Percentiles rank a stretch among this genome's conserved stretches.
phyloP scores from a whole-genome alignment of 2,329 filamentous ascomycete genomes.

The Aureobasidium sp. region DNA sequence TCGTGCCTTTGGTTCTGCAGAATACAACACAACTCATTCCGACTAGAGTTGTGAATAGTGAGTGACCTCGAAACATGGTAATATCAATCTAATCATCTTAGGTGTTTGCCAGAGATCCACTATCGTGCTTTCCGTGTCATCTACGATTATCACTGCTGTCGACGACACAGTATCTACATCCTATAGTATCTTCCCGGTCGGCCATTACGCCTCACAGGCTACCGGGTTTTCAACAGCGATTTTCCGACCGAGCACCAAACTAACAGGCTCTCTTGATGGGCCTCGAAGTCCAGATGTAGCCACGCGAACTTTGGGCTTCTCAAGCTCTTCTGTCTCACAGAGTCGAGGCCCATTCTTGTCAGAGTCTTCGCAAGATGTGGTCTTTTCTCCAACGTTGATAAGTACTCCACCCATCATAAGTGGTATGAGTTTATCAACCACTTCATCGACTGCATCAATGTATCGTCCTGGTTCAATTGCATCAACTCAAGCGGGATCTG shows the following conservation, averaged over 20 bases:
- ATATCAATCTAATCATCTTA: background rate
- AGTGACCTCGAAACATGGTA: background rate
- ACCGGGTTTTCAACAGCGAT: background rate
- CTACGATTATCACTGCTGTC: background rate
- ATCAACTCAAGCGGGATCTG: background rate
- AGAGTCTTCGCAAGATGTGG: background rate
- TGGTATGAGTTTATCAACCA: background rate
- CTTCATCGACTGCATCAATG: background rate
- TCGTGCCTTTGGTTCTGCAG: background rate
- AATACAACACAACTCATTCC: background rate
- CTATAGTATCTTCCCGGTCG: background rate
- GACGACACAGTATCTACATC: background rate
- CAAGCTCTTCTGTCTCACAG: background rate
- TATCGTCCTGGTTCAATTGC: no score
- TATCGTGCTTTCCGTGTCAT: background rate
- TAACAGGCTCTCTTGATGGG: background rate
- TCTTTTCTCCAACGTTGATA: background rate
- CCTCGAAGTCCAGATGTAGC: background rate
- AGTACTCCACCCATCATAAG: no score
- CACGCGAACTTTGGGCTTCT: background rate
- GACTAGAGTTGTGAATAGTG: background rate
- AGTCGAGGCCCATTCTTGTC: background rate
- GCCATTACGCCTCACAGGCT: background rate
- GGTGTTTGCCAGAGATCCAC: background rate
- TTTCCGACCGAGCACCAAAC: background rate